Percentiles rank a stretch among this genome's conserved stretches.
Evolutionary conservation across 441 rosid genomes (phyloP).

Genomic region (Iberis amara): DNA sequence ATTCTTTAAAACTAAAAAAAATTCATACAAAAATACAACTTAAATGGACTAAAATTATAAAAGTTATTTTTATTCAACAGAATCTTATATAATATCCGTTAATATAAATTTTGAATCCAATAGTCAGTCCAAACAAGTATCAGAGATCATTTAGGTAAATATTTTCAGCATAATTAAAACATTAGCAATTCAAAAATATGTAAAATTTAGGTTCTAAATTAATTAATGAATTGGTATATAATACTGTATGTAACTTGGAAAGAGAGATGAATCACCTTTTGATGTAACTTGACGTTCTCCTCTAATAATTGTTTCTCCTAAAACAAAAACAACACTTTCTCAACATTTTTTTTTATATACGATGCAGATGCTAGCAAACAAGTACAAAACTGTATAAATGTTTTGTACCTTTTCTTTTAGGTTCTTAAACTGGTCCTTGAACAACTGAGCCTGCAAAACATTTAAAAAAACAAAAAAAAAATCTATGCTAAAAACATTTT

Average conservation of each 20-base stretch:
- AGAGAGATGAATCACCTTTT: constrained; percentile 36
- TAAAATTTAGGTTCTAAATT: not conserved
- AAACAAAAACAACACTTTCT: constrained; percentile 17
- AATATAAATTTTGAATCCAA: not conserved
- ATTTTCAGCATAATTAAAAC: constrained; percentile 1
- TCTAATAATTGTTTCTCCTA: constrained; percentile 46
- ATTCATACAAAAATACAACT: not conserved
- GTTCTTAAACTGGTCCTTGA: constrained; percentile 43
- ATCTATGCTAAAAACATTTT: not conserved
- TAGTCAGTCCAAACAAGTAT: not conserved
- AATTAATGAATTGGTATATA: not conserved
- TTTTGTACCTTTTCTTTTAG: constrained; percentile 46
- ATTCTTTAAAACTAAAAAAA: not conserved
- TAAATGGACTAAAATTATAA: not conserved
- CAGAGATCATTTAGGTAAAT: not conserved
- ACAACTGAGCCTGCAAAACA: constrained; percentile 43
- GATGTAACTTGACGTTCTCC: constrained; percentile 34
- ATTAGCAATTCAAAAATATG: not conserved
- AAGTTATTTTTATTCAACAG: not conserved
- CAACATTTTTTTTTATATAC: constrained; percentile 11
- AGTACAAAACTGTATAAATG: not conserved
- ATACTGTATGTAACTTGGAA: not conserved
- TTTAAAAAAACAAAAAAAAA: constrained; percentile 4
- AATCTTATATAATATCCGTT: not conserved
- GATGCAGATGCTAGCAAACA: constrained; percentile 9